Evolutionary conservation across 441 rosid genomes (phyloP), one percentile per base, ranked within the genome.

Genomic region (Brassica hybrid): DNA sequence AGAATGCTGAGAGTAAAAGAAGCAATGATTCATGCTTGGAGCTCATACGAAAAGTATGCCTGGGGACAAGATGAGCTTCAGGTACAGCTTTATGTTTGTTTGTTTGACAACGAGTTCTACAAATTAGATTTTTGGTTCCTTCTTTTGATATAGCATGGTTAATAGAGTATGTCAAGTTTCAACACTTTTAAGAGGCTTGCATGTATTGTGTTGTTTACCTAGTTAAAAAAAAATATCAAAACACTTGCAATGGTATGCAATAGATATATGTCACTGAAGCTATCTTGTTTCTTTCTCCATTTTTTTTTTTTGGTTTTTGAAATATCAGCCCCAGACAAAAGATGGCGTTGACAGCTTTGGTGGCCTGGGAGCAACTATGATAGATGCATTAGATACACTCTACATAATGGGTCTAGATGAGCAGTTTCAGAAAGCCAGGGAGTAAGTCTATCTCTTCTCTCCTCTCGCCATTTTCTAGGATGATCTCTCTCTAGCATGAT

Each of bases 21-120:
- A 68, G 98, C 99, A 19, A 96, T 94, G 99, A 41, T 92, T 77
- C 98, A 96, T 82, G 99, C 99, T 18, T 94, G 99, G 99, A 83
- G 82, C 80, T 87, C 95, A 9, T 94, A 96, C 75, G 98, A 96
- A 82, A 92, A 90, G 76, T 94, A 89, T 80, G 98, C 99, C 6
- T 94, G 99, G 98, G 99, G 98, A 69, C 80, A 87, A 54, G 99
- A 96, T 77, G 99, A 94, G 80, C 99, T 96, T 74, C 95, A 94
- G 97, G 98, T 96, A 75, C 57, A 10, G 12, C 18, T 23, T 14
- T n/a, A n/a, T n/a, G 45, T 17, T 13, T 48, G 63, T 12, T 63
- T 38, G 32, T 18, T 5, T 61, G 50, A 50, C 7, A 3, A 12
- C 30, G 41, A 0, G 75, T 3, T 72, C 27, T 34, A 6, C 41